Conservation (phyloP, 192 early-diverging fungal species). For the Coemansia sp. region DNA sequence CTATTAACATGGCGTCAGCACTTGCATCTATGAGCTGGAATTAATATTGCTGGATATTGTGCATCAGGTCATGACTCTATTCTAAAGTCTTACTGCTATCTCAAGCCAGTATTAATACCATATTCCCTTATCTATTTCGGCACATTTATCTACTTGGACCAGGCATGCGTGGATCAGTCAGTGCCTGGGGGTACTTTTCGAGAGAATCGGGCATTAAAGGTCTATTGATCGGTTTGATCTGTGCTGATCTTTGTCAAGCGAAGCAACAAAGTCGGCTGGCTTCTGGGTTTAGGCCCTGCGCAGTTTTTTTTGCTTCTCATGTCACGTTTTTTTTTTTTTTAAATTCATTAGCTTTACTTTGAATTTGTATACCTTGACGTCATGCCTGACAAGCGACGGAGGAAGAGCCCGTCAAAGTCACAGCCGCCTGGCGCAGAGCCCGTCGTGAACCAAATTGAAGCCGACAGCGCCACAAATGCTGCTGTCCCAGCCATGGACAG, state of each 20-base stretch:
- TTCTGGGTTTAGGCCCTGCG: not conserved
- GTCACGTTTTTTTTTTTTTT: not conserved
- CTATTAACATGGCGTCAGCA: not conserved
- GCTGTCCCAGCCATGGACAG: not conserved
- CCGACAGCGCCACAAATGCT: not conserved
- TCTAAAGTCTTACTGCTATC: not conserved
- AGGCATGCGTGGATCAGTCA: not conserved
- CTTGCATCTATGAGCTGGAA: not conserved
- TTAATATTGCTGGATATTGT: not conserved
- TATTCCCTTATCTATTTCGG: not conserved
- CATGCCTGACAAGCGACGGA: not conserved
- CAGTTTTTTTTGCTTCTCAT: not conserved
- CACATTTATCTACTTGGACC: not conserved
- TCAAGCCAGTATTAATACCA: not conserved
- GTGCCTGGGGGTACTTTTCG: not conserved
- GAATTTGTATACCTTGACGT: not conserved
- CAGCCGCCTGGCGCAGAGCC: not conserved
- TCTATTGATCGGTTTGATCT: not conserved
- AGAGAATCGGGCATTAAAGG: not conserved
- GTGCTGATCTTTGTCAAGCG: not conserved
- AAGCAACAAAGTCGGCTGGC: not conserved
- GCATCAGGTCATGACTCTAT: not conserved
- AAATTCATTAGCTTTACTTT: not conserved
- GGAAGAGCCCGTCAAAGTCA: not conserved
- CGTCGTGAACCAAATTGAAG: not conserved